These are phyloP conservation scores for Pharnaceum exiguum DNA, from an alignment of 148 eudicot species.

Conservation along the genomic window DNA sequence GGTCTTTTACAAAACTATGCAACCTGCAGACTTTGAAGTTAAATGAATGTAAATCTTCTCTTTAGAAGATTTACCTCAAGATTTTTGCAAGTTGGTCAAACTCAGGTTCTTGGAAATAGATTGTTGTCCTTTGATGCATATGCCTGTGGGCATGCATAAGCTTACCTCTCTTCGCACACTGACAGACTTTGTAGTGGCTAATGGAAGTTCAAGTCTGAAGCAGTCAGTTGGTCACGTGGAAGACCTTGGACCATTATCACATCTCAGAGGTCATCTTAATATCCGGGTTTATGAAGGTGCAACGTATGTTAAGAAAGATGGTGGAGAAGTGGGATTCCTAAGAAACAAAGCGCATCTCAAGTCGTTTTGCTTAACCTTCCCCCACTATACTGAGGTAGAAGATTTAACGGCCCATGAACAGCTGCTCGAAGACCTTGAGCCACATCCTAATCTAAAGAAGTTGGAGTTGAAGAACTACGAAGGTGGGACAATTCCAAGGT, in stretches of 20 bases:
- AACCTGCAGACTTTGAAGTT: conserved; percentile 10
- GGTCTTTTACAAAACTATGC: neutral
- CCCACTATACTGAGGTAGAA: neutral
- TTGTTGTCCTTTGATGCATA: neutral
- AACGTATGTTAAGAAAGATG: neutral
- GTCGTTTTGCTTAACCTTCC: neutral
- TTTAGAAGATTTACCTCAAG: neutral
- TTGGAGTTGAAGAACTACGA: neutral
- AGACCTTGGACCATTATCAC: neutral
- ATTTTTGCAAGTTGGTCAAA: neutral
- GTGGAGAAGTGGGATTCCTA: neutral
- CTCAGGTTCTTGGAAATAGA: conserved; percentile 1
- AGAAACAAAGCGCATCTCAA: conserved; percentile 3
- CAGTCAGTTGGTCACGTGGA: neutral
- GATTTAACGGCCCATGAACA: neutral
- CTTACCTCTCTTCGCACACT: conserved; percentile 4
- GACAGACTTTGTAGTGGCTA: neutral
- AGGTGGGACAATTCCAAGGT: conserved; percentile 17
- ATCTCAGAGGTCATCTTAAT: neutral
- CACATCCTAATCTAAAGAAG: conserved; percentile 10
- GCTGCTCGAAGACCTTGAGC: conserved; percentile 20
- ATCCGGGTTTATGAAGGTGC: neutral
- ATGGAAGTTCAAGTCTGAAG: neutral
- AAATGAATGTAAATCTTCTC: neutral
- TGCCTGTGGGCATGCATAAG: conserved; percentile 13